Evolutionary conservation across 2,329 filamentous ascomycete species (phyloP).

Genomic region (Lachnellula occidentalis): DNA sequence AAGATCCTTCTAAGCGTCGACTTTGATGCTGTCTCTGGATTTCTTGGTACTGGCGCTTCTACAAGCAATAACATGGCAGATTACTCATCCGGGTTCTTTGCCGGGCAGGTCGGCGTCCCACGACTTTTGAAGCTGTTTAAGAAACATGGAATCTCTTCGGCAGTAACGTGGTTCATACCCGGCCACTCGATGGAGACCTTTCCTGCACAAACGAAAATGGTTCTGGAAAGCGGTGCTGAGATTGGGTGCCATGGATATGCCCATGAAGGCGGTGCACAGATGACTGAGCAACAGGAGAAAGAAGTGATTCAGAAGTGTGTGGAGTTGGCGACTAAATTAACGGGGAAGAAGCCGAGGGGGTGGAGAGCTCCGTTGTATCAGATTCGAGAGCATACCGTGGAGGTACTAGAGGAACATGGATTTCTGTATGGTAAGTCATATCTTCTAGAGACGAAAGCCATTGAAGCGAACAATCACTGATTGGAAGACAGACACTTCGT

Average conservation of each 20-base stretch:
- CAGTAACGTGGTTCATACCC: slow-evolving; percentile 55
- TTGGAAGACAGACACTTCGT: slow-evolving; percentile 37
- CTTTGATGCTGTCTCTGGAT: slow-evolving; percentile 52
- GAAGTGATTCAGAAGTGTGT: slow-evolving; percentile 46
- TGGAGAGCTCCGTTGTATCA: slow-evolving; percentile 49
- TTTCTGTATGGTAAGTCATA: slow-evolving; percentile 38
- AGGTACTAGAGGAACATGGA: slow-evolving; percentile 41
- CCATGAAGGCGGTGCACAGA: slow-evolving; percentile 34
- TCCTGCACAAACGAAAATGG: slow-evolving; percentile 42
- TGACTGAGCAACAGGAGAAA: slow-evolving; percentile 43
- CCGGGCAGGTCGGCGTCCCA: slow-evolving; percentile 50
- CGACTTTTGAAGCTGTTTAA: slow-evolving; percentile 49
- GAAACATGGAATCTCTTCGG: slow-evolving; percentile 44
- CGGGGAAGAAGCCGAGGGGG: slow-evolving; percentile 41
- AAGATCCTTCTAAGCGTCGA: slow-evolving; percentile 20
- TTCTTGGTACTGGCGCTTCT: slow-evolving; percentile 48
- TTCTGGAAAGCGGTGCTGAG: slow-evolving; percentile 48
- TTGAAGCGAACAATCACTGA: not conserved
- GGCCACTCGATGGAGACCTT: slow-evolving; percentile 55
- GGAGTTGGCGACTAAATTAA: slow-evolving; percentile 36
- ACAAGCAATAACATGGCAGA: slow-evolving; percentile 50
- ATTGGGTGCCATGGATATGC: slow-evolving; percentile 35
- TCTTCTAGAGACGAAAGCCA: not conserved
- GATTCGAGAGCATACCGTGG: slow-evolving; percentile 42
- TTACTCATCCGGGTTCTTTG: slow-evolving; percentile 50